Evolutionary conservation across 2,329 filamentous ascomycete genomes (phyloP).

Genomic region (Tympanopsis confertula): DNA sequence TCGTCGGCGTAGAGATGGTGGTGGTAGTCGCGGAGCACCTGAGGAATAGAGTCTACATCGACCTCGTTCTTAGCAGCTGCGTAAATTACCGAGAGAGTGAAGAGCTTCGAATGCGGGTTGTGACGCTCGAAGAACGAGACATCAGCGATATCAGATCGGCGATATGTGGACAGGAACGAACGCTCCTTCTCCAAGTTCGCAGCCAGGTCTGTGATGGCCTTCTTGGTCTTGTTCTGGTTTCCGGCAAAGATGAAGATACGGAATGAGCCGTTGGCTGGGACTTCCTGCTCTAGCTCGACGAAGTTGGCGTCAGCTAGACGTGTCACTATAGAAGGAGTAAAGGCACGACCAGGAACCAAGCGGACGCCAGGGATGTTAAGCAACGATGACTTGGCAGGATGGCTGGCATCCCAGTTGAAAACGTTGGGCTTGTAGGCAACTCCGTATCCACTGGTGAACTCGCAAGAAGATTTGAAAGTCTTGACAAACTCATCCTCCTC

Average conservation of each 20-base stretch:
- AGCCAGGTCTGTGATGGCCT: constrained; percentile 61
- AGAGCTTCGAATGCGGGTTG: constrained; percentile 76
- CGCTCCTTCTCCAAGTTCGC: constrained; percentile 47
- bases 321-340: constrained; percentile 72
- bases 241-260: constrained; percentile 81
- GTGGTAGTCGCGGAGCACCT: constrained; percentile 60
- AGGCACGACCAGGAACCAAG: constrained; percentile 62
- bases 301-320: constrained; percentile 80
- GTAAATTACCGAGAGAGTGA: constrained; percentile 68
- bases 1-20: constrained; percentile 84
- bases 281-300: constrained; percentile 80
- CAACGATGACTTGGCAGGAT: constrained; percentile 59
- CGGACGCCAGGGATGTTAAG: constrained; percentile 57
- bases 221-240: constrained; percentile 40
- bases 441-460: constrained; percentile 86
- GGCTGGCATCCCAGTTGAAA: constrained; percentile 70
- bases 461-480: constrained; percentile 82
- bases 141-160: constrained; percentile 43
- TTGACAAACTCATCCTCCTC: constrained; percentile 73
- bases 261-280: constrained; percentile 80
- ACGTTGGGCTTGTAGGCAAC: constrained; percentile 73
- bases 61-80: constrained; percentile 55
- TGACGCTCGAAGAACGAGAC: constrained; percentile 70
- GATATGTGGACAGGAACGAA: constrained; percentile 63
- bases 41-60: constrained; percentile 62